Base-by-base conservation (phyloP, 2,329 filamentous ascomycete genomes). In the Microdochium paspali region DNA sequence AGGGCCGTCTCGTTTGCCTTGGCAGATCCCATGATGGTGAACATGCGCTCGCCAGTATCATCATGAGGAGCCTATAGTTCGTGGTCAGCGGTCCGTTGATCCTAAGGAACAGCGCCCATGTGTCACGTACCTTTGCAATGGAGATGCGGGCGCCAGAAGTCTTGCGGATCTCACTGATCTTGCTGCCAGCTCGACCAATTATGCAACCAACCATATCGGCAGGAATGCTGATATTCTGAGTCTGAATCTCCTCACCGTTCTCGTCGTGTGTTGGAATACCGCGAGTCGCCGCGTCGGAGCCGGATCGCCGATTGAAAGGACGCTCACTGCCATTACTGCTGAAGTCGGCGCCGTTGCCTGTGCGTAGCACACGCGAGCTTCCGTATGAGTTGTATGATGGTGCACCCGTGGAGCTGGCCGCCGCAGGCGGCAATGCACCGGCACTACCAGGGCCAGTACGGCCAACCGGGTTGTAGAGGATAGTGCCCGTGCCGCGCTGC, bases 201-300 rank as follows among this genome's bases (percentile, higher is more conserved):
- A 98, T 98, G 72, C 93, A 98, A 57, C 93, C 93, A 66, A 98
- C 93, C 93, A 98, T 98, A 73, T 98, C 93, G 44, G 93, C 90
- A 24, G 93, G 93, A 61, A 98, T 98, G 75, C 90, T 96, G 70
- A 98, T 98, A 72, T 98, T 98, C 65, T 98, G 93, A 1, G 93
- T 98, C 68, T 96, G 91, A 51, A 97, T 87, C 68, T 96, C 91
- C 65, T 97, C 93, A 53, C 93, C 93, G 54, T 97, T 94, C 69
- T 97, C 91, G 53, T 93, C 90, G 61, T 94, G 87, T 42, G 88
- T 88, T 21, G 89, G 90, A 40, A 87, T 88, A 48, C 87, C 87
- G 53, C 90, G 87, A 56, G 77, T 79, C 53, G 81, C 83, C 53
- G 85, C 83, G 64, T 96, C 90, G 18, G 87, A 86, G 64, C 90